Evolutionary conservation across 1,284 basidiomycete species (phyloP).

Genomic region (Trametes polyzona): DNA sequence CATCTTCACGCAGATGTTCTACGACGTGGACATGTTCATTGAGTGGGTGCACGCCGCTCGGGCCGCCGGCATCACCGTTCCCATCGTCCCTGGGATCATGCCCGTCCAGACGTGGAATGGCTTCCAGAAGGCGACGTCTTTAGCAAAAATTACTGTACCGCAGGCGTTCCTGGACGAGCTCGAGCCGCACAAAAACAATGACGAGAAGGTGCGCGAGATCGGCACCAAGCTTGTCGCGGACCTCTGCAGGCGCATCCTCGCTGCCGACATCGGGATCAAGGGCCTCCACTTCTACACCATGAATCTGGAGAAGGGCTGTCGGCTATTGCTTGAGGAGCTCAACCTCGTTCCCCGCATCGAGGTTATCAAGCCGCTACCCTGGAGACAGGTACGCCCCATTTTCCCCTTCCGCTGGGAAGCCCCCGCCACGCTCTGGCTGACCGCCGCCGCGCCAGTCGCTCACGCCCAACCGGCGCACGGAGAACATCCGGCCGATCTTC

Average conservation of each 20-base stretch:
- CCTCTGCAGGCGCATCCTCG: slow-evolving; percentile 83
- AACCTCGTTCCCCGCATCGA: slow-evolving; percentile 85
- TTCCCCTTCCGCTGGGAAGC: no score
- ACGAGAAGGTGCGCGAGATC: slow-evolving; percentile 87
- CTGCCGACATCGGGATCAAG: slow-evolving; percentile 79
- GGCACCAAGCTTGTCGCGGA: slow-evolving; percentile 89
- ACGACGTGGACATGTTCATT: slow-evolving; percentile 86
- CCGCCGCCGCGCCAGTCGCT: slow-evolving; percentile 59
- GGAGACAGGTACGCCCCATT: slow-evolving; percentile 87
- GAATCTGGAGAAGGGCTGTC: slow-evolving; percentile 96
- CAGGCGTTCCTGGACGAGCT: slow-evolving; percentile 80
- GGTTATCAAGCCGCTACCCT: slow-evolving; percentile 88
- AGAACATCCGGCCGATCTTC: slow-evolving; percentile 94
- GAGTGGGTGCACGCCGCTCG: slow-evolving; percentile 85
- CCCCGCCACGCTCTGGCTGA: slow-evolving; percentile 21
- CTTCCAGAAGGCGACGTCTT: slow-evolving; percentile 89
- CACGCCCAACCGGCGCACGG: slow-evolving; percentile 84
- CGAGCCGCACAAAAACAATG: slow-evolving; percentile 90
- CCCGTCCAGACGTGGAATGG: slow-evolving; percentile 99
- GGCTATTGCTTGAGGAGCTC: slow-evolving; percentile 89
- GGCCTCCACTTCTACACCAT: slow-evolving; percentile 98
- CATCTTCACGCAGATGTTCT: slow-evolving; percentile 97
- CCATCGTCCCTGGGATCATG: slow-evolving; percentile 95
- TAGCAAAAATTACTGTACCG: slow-evolving; percentile 88
- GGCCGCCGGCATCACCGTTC: slow-evolving; percentile 87